Percentiles rank a stretch among this genome's conserved stretches.
Conservation (phyloP, 257 asterid genomes). For the Fraxinus cuspidata region DNA sequence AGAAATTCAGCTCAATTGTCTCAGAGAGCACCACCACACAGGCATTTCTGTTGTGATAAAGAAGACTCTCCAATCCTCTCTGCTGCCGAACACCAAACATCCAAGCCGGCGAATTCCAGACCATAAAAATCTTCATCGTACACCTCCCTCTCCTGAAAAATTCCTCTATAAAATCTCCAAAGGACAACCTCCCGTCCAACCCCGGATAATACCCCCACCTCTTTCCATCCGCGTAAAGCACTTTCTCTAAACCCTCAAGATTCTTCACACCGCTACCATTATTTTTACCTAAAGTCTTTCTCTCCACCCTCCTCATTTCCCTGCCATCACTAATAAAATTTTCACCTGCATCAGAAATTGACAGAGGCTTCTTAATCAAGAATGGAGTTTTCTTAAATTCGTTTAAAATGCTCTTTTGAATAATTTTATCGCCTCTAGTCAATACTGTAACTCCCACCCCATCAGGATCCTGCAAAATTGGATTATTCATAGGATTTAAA, state of each 20-base stretch:
- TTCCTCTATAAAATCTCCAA: slow-evolving; percentile 73
- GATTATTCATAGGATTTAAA: slow-evolving; percentile 79
- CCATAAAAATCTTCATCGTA: slow-evolving; percentile 74
- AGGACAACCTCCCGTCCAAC: slow-evolving; percentile 61
- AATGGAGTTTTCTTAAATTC: slow-evolving; percentile 69
- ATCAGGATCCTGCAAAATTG: slow-evolving; percentile 89
- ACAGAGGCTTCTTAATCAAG: slow-evolving; percentile 60
- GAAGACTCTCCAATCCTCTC: slow-evolving; percentile 88
- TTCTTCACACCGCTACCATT: slow-evolving; percentile 28
- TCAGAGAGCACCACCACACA: slow-evolving; percentile 95
- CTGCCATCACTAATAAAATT: slow-evolving; percentile 30
- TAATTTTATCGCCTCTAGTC: slow-evolving; percentile 78
- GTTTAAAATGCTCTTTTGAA: slow-evolving; percentile 59
- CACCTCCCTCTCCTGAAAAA: slow-evolving; percentile 79
- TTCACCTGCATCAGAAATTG: slow-evolving; percentile 34
- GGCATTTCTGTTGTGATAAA: slow-evolving; percentile 68
- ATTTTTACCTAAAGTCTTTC: slow-evolving; percentile 55
- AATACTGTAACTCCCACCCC: slow-evolving; percentile 70
- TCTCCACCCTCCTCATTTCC: slow-evolving; percentile 43
- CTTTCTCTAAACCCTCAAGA: slow-evolving; percentile 42
- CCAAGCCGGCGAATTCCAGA: slow-evolving; percentile 99
- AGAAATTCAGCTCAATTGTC: slow-evolving; percentile 89
- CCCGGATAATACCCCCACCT: slow-evolving; percentile 98
- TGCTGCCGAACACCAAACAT: slow-evolving; percentile 86
- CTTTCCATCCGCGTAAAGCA: slow-evolving; percentile 77